Percentiles rank a stretch among this genome's conserved stretches.
phyloP scores from a whole-genome alignment of 2,329 filamentous ascomycete species.

The Geosmithia putterillii region DNA sequence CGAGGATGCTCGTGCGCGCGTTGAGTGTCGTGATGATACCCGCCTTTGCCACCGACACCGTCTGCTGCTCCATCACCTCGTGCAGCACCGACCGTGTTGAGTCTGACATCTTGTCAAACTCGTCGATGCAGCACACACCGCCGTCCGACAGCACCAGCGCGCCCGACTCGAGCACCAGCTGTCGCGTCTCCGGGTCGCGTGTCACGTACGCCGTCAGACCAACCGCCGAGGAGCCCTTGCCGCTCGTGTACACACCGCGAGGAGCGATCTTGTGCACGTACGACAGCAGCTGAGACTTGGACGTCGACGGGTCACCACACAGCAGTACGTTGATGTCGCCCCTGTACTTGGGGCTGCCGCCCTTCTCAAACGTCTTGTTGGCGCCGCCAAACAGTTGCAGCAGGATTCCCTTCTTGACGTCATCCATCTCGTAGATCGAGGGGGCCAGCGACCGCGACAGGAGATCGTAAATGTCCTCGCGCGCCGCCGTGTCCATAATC shows the following conservation, averaged over 20 bases:
- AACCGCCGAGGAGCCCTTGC: constrained; percentile 69
- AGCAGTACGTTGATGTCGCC: constrained; percentile 96
- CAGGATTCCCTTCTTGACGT: constrained; percentile 96
- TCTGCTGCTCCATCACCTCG: constrained; percentile 84
- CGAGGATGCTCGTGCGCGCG: constrained; percentile 87
- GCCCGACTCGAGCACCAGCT: constrained; percentile 70
- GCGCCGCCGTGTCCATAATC: constrained; percentile 68
- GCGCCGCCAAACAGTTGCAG: constrained; percentile 94
- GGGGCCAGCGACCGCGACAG: constrained; percentile 83
- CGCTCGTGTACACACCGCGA: constrained; percentile 70
- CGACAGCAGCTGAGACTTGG: constrained; percentile 87
- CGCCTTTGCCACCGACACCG: constrained; percentile 75
- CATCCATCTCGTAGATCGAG: constrained; percentile 95
- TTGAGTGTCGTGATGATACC: constrained; percentile 96
- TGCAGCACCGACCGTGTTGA: constrained; percentile 68
- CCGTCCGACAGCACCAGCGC: constrained; percentile 70
- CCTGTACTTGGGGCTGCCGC: constrained; percentile 87
- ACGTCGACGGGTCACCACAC: constrained; percentile 91
- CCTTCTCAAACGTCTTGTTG: constrained; percentile 96
- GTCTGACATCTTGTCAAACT: constrained; percentile 81
- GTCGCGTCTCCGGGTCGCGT: constrained; percentile 66
- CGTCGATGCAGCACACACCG: constrained; percentile 74
- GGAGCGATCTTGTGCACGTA: constrained; percentile 98
- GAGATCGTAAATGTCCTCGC: constrained; percentile 85
- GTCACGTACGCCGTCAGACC: constrained; percentile 75